phyloP scores from a whole-genome alignment of 352 stramenopile genomes.

The Globisporangium camurandrum region DNA sequence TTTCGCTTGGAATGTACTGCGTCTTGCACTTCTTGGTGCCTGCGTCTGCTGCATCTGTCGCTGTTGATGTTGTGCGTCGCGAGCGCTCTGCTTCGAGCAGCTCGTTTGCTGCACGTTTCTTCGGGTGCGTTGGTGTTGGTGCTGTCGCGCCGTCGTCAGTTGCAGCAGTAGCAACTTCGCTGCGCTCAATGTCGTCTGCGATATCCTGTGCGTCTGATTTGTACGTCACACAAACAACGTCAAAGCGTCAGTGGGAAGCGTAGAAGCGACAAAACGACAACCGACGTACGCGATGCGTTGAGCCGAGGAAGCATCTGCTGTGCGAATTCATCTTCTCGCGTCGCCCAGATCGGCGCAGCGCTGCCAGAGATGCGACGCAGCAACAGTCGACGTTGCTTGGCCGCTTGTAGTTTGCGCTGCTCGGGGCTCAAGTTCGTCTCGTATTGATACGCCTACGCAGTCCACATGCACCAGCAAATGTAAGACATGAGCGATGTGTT shows the following conservation, averaged over 20 bases:
- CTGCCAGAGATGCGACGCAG: conserved; percentile 55
- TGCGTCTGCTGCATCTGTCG: background rate
- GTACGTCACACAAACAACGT: too few species aligned
- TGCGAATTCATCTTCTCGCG: conserved; percentile 47
- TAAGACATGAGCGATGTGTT: background rate
- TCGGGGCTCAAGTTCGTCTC: conserved; percentile 43
- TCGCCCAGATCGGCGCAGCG: conserved; percentile 47
- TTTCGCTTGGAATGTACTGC: background rate
- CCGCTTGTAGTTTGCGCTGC: conserved; percentile 36
- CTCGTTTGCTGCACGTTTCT: conserved; percentile 25
- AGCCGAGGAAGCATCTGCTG: conserved; percentile 58
- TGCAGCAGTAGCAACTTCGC: too few species aligned
- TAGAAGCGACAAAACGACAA: background rate
- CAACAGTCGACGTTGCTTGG: conserved; percentile 61
- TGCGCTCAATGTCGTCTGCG: conserved; percentile 53
- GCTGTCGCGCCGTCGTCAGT: conserved; percentile 1
- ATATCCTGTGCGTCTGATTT: conserved; percentile 70
- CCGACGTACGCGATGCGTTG: conserved; percentile 48
- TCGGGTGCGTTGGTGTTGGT: background rate
- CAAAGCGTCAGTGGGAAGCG: background rate
- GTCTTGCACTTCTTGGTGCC: conserved; percentile 1
- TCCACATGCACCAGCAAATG: background rate
- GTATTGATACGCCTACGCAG: conserved; percentile 66
- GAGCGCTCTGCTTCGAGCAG: conserved; percentile 14
- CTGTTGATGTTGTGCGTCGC: background rate